Conservation (phyloP, 2,329 filamentous ascomycete species). For the Dryadomyces sulphureus region DNA sequence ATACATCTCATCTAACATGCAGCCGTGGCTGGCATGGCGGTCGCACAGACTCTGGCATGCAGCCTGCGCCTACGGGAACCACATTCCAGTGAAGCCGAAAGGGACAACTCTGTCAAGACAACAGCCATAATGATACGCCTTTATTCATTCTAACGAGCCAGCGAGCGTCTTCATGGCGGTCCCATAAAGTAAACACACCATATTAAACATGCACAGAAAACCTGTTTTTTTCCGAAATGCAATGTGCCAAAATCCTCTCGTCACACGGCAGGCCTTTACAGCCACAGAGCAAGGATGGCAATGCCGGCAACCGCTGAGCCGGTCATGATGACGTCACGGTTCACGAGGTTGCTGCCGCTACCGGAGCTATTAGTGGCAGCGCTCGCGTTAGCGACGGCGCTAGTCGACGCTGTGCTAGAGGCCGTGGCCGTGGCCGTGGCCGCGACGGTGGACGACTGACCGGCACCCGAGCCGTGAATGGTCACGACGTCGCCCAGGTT, state of each 20-base stretch:
- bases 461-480: conserved; percentile 3
- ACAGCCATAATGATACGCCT: too few species aligned
- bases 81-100: too few species aligned
- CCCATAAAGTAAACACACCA: background rate
- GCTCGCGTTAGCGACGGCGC: conserved; percentile 13
- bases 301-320: background rate
- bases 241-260: background rate
- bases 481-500: conserved; percentile 38
- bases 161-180: too few species aligned
- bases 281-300: conserved; percentile 1
- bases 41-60: too few species aligned
- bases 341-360: background rate
- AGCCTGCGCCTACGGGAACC: too few species aligned
- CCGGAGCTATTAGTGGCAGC: conserved; percentile 10
- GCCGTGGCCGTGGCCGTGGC: conserved; percentile 13
- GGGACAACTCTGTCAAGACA: too few species aligned
- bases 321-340: background rate
- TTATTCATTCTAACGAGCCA: too few species aligned
- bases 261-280: background rate
- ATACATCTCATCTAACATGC: too few species aligned
- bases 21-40: too few species aligned
- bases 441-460: conserved; percentile 12
- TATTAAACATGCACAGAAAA: background rate
- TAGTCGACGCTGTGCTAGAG: conserved; percentile 12
- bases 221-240: background rate